phyloP scores from a whole-genome alignment of 305 asterid genomes.

The Petunia hybrid region DNA sequence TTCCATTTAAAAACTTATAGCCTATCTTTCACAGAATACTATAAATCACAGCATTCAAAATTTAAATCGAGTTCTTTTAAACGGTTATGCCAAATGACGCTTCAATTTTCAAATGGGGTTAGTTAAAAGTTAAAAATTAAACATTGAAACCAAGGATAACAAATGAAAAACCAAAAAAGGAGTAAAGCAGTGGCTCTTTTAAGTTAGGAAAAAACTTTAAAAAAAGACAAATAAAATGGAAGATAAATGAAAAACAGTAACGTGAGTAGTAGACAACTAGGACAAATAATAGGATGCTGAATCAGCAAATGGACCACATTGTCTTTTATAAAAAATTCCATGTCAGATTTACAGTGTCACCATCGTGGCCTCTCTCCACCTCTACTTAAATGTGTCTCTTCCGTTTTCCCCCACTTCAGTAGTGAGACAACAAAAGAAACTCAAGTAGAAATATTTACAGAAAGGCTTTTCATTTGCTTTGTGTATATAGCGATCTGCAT shows the following conservation, averaged over 20 bases:
- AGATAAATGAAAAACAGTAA: neutral
- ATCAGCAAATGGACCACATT: conserved; percentile 44
- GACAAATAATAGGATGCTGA: conserved; percentile 49
- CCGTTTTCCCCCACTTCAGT: neutral
- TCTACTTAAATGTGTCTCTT: conserved; percentile 35
- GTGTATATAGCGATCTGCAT: neutral
- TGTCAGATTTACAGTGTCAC: conserved; percentile 44
- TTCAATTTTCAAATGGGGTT: neutral
- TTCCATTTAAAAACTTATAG: too few species aligned
- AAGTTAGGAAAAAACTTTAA: too few species aligned
- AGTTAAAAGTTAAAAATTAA: too few species aligned
- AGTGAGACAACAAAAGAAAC: neutral
- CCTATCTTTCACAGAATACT: too few species aligned
- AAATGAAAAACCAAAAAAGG: too few species aligned
- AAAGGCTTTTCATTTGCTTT: neutral
- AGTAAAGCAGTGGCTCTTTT: too few species aligned
- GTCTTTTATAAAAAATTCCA: conserved; percentile 39
- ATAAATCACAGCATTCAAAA: neutral
- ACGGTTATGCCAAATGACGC: neutral
- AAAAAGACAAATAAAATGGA: too few species aligned
- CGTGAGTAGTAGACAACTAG: neutral
- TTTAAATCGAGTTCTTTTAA: neutral
- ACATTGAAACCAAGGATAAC: too few species aligned
- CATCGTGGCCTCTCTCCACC: neutral
- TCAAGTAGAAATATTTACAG: neutral